Conservation (phyloP, 1,284 basidiomycete genomes). For the Inonotus hispidus region DNA sequence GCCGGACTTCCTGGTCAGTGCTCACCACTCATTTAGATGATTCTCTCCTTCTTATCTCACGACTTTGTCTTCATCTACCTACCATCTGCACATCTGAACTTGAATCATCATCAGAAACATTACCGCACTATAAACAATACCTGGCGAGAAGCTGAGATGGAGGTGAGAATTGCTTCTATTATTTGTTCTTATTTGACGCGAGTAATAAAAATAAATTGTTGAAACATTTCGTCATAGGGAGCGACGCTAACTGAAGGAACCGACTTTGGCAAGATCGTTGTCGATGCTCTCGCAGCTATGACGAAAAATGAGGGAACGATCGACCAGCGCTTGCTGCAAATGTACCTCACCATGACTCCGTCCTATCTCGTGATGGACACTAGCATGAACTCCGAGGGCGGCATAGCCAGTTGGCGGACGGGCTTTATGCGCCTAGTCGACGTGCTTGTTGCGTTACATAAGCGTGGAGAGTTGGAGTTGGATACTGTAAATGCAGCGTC, state of each 20-base stretch:
- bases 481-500: slow-evolving; percentile 68
- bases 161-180: slow-evolving; percentile 14
- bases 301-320: slow-evolving; percentile 40
- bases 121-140: slow-evolving; percentile 9
- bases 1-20: slow-evolving; percentile 13
- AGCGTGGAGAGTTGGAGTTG: slow-evolving; percentile 55
- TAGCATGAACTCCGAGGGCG: slow-evolving; percentile 52
- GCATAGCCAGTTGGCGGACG: slow-evolving; percentile 53
- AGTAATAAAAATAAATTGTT: neutral
- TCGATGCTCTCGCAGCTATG: slow-evolving; percentile 47
- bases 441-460: slow-evolving; percentile 61
- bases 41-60: neutral
- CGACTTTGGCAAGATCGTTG: slow-evolving; percentile 55
- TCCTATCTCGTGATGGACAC: slow-evolving; percentile 71
- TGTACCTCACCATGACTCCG: slow-evolving; percentile 60
- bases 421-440: slow-evolving; percentile 68
- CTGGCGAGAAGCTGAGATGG: slow-evolving; percentile 15
- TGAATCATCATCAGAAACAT: slow-evolving; percentile 8
- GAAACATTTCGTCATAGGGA: slow-evolving; percentile 6
- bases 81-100: neutral
- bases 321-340: slow-evolving; percentile 58
- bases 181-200: neutral
- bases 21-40: neutral
- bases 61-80: neutral
- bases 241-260: slow-evolving; percentile 38